Percentiles rank a stretch among this genome's conserved stretches.
phyloP scores from a whole-genome alignment of 2,329 filamentous ascomycete genomes.

The Botryotinia convoluta region DNA sequence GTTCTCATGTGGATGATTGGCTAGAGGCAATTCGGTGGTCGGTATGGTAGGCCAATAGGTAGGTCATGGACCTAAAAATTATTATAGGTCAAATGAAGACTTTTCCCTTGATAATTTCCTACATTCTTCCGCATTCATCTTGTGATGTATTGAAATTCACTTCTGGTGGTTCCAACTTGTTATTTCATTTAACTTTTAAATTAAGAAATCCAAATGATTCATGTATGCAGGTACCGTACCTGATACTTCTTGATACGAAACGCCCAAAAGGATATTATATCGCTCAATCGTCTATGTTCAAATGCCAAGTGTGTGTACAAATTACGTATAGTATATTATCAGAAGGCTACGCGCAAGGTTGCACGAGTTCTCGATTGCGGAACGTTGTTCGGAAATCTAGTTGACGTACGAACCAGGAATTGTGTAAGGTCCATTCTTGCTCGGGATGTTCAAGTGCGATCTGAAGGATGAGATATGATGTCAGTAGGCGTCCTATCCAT shows the following conservation, averaged over 20 bases:
- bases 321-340: not conserved
- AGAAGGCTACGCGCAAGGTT: not conserved
- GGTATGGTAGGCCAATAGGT: not conserved
- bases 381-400: constrained; percentile 47
- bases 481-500: not conserved
- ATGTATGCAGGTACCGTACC: constrained; percentile 3
- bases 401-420: constrained; percentile 64
- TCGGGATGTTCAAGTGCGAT: constrained; percentile 53
- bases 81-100: not conserved
- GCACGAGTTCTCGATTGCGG: constrained; percentile 25
- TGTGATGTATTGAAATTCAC: not conserved
- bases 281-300: not conserved
- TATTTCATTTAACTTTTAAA: not conserved
- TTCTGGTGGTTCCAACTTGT: not conserved
- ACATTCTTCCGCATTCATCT: not conserved
- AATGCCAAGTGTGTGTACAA: not conserved
- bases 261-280: not conserved
- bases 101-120: not conserved
- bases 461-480: constrained; percentile 38
- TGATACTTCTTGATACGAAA: not conserved
- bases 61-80: not conserved
- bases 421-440: constrained; percentile 57
- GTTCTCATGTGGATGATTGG: not conserved
- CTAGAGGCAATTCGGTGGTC: not conserved
- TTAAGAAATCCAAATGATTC: not conserved